Conservation (phyloP, 768 basidiomycete genomes). For the Paxillus ammoniavirescens region DNA sequence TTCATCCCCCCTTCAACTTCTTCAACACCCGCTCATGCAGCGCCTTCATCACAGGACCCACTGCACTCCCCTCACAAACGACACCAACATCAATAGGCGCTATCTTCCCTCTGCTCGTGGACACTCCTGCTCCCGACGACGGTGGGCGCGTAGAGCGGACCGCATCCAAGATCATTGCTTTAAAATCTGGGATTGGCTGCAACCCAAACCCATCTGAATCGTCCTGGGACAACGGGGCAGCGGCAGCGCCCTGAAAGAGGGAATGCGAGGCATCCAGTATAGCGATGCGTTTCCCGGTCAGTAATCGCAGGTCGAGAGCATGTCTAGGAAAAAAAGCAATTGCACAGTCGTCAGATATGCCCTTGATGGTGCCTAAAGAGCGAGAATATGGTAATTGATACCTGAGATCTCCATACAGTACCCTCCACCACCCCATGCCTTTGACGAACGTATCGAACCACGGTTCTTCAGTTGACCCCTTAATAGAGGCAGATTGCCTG, state of each 20-base stretch:
- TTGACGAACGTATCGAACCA: slow-evolving; percentile 72
- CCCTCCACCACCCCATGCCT: slow-evolving; percentile 78
- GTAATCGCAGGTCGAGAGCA: slow-evolving; percentile 77
- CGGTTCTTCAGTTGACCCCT: slow-evolving; percentile 17
- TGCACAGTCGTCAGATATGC: neutral
- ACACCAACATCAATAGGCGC: slow-evolving; percentile 62
- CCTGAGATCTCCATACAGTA: slow-evolving; percentile 70
- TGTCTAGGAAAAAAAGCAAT: slow-evolving; percentile 42
- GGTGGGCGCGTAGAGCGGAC: slow-evolving; percentile 37
- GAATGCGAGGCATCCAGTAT: slow-evolving; percentile 76
- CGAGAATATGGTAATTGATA: slow-evolving; percentile 25
- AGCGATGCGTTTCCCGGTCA: slow-evolving; percentile 61
- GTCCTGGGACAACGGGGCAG: neutral
- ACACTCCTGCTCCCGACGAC: neutral
- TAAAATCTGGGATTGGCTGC: slow-evolving; percentile 61
- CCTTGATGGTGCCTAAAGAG: neutral
- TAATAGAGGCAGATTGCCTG: slow-evolving; percentile 11
- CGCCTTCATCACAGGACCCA: slow-evolving; percentile 38
- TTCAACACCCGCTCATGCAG: slow-evolving; percentile 49
- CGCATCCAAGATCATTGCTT: slow-evolving; percentile 46
- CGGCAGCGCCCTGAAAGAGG: slow-evolving; percentile 35
- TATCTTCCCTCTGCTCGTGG: slow-evolving; percentile 39
- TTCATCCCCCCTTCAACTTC: slow-evolving; percentile 23
- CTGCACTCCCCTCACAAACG: slow-evolving; percentile 51
- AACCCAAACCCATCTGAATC: slow-evolving; percentile 35